A percentile compares a stretch with the other conserved stretches of the same genome.
phyloP scores from a whole-genome alignment of 768 basidiomycete species.

The Nidularia sp. region DNA sequence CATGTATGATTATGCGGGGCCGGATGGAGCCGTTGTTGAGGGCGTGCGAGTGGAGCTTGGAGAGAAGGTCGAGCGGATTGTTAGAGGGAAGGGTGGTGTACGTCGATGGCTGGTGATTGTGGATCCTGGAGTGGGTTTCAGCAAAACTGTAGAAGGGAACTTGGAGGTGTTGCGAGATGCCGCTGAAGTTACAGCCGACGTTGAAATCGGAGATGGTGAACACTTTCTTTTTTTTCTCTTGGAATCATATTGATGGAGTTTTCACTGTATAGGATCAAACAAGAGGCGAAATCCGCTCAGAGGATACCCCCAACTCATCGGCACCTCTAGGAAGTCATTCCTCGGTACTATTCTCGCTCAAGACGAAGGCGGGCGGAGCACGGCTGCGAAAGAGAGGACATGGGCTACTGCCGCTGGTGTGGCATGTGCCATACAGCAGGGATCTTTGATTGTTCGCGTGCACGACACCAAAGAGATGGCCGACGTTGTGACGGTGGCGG shows the following conservation, averaged over 20 bases:
- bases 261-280: slow-evolving; percentile 6
- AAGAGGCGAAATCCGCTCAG: slow-evolving; percentile 41
- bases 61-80: slow-evolving; percentile 55
- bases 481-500: slow-evolving; percentile 69
- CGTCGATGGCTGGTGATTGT: slow-evolving; percentile 85
- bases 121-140: slow-evolving; percentile 95
- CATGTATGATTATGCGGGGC: slow-evolving; percentile 34
- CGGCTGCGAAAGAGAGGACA: slow-evolving; percentile 59
- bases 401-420: slow-evolving; percentile 82
- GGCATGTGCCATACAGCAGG: slow-evolving; percentile 70
- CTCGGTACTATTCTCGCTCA: slow-evolving; percentile 61
- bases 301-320: slow-evolving; percentile 68
- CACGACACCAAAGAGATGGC: slow-evolving; percentile 74
- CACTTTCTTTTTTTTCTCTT: slow-evolving; percentile 1
- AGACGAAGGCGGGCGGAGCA: slow-evolving; percentile 46
- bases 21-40: slow-evolving; percentile 45
- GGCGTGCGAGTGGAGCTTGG: slow-evolving; percentile 75
- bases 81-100: slow-evolving; percentile 68
- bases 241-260: not conserved
- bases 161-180: slow-evolving; percentile 57
- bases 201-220: slow-evolving; percentile 22
- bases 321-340: slow-evolving; percentile 82
- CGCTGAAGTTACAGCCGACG: slow-evolving; percentile 40
- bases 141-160: slow-evolving; percentile 78
- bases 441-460: slow-evolving; percentile 70